A percentile compares a stretch with the other conserved stretches of the same genome.
phyloP scores from a whole-genome alignment of 2,329 filamentous ascomycete genomes.

The Aspergillus pseudoviridinutans region DNA sequence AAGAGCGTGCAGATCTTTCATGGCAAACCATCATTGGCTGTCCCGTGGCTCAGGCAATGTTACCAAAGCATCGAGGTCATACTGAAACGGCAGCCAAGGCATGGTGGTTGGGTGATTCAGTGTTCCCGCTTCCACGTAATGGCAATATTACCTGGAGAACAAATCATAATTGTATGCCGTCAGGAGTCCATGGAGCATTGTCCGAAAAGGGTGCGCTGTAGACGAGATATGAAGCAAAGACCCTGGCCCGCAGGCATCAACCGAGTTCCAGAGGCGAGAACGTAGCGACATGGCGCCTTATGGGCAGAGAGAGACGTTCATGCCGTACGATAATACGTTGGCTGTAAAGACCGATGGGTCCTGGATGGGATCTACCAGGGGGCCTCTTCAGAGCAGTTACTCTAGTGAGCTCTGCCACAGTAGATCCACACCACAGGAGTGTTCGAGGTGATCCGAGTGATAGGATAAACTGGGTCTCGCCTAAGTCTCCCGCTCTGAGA shows the following conservation, averaged over 20 bases:
- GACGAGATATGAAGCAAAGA: background rate
- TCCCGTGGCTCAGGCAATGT: background rate
- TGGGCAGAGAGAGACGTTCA: background rate
- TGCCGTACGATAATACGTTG: background rate
- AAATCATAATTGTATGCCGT: background rate
- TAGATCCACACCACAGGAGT: background rate
- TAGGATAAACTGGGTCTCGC: constrained; percentile 23
- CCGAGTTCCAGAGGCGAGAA: background rate
- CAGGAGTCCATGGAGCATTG: background rate
- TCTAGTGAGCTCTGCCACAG: background rate
- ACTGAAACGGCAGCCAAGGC: background rate
- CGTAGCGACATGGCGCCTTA: background rate
- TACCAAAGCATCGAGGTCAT: background rate
- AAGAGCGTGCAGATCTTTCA: background rate
- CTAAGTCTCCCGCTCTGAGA: constrained; percentile 36
- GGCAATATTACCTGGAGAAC: background rate
- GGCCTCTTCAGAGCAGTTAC: background rate
- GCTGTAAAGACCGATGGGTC: background rate
- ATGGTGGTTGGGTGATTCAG: background rate
- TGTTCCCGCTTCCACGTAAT: background rate
- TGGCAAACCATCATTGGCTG: background rate
- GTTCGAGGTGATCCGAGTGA: constrained; percentile 3
- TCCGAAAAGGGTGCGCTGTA: background rate
- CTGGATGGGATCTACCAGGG: too few species aligned
- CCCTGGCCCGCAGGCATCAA: background rate